Evolutionary conservation across 345 rosid genomes (phyloP).

Genomic region (Murraya paniculata): DNA sequence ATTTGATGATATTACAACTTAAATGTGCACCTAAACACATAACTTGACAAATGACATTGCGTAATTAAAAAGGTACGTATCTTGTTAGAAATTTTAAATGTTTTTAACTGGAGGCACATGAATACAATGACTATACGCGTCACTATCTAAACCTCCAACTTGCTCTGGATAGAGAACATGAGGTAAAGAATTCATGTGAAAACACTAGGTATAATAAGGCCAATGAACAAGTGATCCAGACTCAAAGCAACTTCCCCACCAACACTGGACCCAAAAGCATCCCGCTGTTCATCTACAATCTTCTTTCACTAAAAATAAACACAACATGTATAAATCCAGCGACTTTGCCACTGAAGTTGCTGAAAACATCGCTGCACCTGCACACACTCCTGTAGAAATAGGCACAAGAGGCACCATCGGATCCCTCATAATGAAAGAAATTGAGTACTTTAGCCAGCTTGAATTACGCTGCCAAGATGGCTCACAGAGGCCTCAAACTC

Average conservation of each 20-base stretch:
- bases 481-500: constrained; percentile 30
- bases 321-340: constrained; percentile 33
- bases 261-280: constrained; percentile 18
- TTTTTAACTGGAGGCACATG: constrained; percentile 45
- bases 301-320: constrained; percentile 19
- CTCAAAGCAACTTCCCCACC: constrained; percentile 28
- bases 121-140: constrained; percentile 30
- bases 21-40: constrained; percentile 18
- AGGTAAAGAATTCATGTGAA: constrained; percentile 42
- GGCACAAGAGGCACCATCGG: constrained; percentile 63
- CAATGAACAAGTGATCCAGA: constrained; percentile 16
- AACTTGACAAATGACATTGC: constrained; percentile 7
- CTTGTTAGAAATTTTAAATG: constrained; percentile 31
- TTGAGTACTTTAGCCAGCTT: constrained; percentile 45
- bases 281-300: constrained; percentile 29
- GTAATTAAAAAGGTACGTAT: constrained; percentile 10
- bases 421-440: constrained; percentile 55
- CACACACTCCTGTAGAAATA: constrained; percentile 40
- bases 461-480: constrained; percentile 31
- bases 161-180: constrained; percentile 36
- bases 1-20: neutral
- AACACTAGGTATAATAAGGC: constrained; percentile 18
- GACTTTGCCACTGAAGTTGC: constrained; percentile 5
- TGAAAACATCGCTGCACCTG: constrained; percentile 30
- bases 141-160: constrained; percentile 19